Evolutionary conservation across 2,329 filamentous ascomycete species (phyloP).

Genomic region (Alternaria viburni): DNA sequence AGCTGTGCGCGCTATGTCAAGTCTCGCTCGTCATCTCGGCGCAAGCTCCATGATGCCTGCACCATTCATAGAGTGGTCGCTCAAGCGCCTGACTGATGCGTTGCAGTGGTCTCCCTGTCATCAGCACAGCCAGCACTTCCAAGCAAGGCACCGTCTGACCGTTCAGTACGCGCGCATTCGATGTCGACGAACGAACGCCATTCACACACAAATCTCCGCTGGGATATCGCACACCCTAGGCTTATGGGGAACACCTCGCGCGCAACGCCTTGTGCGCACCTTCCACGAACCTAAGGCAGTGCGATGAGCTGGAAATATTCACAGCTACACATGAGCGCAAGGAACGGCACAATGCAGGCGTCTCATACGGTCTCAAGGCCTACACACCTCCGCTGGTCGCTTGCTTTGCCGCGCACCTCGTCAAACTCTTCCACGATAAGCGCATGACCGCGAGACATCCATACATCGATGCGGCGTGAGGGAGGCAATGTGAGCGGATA

Average conservation of each 20-base stretch:
- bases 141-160: too few relatives aligned
- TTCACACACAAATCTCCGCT: not conserved
- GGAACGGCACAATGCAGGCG: too few relatives aligned
- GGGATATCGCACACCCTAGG: too few relatives aligned
- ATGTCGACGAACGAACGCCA: not conserved
- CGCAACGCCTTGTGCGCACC: too few relatives aligned
- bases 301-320: too few relatives aligned
- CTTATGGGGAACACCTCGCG: too few relatives aligned
- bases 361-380: not conserved
- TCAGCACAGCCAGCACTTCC: too few relatives aligned
- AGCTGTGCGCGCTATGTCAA: not conserved
- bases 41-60: not conserved
- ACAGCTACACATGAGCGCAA: too few relatives aligned
- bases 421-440: fast-evolving
- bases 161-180: not conserved
- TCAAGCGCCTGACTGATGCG: not conserved
- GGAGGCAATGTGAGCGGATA: not conserved
- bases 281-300: too few relatives aligned
- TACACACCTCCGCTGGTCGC: not conserved
- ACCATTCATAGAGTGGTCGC: not conserved
- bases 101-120: not conserved
- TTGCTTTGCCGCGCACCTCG: not conserved
- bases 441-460: not conserved
- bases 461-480: not conserved
- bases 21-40: not conserved